These are phyloP conservation scores for Aspergillus diversus DNA, from an alignment of 495 filamentous ascomycete genomes.

Conservation along the genomic window DNA sequence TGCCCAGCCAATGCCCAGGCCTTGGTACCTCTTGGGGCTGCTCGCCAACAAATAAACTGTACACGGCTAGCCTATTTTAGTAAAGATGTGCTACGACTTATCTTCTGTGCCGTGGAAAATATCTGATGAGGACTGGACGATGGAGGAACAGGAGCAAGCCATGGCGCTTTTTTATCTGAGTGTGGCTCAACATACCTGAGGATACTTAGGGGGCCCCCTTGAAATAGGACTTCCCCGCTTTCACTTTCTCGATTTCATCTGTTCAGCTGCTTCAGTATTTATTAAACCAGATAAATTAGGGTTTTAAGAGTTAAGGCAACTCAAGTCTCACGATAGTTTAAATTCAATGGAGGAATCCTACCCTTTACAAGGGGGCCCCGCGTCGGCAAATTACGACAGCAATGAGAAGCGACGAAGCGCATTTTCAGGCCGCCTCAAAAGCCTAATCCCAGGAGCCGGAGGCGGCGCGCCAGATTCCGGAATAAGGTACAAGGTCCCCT, in stretches of 20 bases:
- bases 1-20: not conserved
- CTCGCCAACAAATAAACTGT: constrained; percentile 2
- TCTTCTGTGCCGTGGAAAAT: not conserved
- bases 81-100: not conserved
- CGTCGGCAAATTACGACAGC: not conserved
- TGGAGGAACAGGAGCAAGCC: not conserved
- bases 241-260: not conserved
- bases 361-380: not conserved
- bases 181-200: not conserved
- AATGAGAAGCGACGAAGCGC: not conserved
- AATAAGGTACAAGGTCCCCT: constrained; percentile 1
- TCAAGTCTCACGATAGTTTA: no score
- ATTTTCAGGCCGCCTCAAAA: not conserved
- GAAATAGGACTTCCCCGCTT: not conserved
- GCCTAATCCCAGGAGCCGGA: not conserved
- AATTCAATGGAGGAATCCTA: constrained; percentile 3
- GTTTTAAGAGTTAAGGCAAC: no score
- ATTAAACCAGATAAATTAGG: not conserved
- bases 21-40: not conserved
- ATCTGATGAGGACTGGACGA: not conserved
- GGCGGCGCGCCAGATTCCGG: not conserved
- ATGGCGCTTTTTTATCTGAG: not conserved
- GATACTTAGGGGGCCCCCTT: not conserved
- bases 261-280: not conserved
- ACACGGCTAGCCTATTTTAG: not conserved